Conservation (phyloP, 2,329 filamentous ascomycete species). For the Colletotrichum tanaceti region DNA sequence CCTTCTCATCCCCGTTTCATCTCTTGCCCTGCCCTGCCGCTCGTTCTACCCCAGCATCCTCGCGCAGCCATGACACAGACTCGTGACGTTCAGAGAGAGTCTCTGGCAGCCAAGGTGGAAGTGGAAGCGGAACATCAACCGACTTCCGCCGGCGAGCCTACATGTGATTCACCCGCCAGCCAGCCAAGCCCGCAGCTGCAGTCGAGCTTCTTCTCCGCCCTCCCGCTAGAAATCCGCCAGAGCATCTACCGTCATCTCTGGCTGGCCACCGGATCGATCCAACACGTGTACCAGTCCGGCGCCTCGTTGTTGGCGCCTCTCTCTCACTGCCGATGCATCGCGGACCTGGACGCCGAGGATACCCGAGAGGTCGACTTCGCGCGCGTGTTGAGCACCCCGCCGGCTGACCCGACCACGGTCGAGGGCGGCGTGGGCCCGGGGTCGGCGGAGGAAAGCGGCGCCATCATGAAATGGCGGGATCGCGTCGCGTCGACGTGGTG, state of each 20-base stretch:
- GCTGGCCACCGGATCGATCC: conserved; percentile 21
- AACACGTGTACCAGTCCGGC: conserved; percentile 34
- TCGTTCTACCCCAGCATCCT: too few species aligned
- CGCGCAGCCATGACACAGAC: neutral
- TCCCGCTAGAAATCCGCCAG: conserved; percentile 34
- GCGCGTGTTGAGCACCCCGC: conserved; percentile 17
- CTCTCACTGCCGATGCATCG: conserved; percentile 29
- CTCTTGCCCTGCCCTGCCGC: neutral
- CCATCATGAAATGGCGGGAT: conserved; percentile 28
- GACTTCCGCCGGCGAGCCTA: neutral
- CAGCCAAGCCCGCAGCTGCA: conserved; percentile 3
- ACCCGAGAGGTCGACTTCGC: conserved; percentile 25
- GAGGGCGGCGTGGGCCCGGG: neutral
- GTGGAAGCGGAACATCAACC: neutral
- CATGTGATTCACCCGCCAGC: neutral
- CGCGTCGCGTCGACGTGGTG: conserved; percentile 26
- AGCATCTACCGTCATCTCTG: conserved; percentile 31
- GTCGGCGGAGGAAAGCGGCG: conserved; percentile 10
- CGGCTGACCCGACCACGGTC: conserved; percentile 5
- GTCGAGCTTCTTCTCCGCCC: conserved; percentile 30
- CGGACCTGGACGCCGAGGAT: conserved; percentile 33
- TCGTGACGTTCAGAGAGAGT: neutral
- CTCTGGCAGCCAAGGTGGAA: too few species aligned
- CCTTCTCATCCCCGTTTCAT: neutral
- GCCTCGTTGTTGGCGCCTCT: conserved; percentile 20